Evolutionary conservation across 148 eudicot genomes (phyloP).

Genomic region (Rhododendron simsii): DNA sequence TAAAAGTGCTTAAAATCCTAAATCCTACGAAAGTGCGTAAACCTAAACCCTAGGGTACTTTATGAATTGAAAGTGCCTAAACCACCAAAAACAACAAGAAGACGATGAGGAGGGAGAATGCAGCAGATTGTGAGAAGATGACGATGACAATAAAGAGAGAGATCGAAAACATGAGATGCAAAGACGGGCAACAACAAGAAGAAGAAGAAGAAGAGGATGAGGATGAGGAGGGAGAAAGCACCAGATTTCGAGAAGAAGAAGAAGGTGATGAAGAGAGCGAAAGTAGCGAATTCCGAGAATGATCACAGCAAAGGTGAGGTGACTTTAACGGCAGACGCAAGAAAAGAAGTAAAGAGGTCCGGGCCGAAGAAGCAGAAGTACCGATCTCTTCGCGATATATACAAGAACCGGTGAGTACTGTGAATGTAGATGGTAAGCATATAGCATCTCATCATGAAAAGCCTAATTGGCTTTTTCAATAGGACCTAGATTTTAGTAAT

Average conservation of each 20-base stretch:
- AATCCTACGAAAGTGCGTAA: too few relatives aligned
- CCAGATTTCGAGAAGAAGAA: neutral
- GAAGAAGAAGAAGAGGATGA: too few relatives aligned
- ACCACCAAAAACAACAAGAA: too few relatives aligned
- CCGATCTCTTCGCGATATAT: neutral
- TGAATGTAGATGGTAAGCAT: neutral
- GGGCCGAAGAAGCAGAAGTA: slow-evolving; percentile 12
- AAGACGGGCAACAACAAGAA: too few relatives aligned
- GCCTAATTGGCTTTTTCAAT: neutral
- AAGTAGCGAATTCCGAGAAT: neutral
- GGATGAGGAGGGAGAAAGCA: neutral
- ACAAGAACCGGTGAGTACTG: neutral
- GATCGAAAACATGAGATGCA: neutral
- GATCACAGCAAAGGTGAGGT: neutral
- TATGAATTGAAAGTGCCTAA: too few relatives aligned
- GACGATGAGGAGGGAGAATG: too few relatives aligned
- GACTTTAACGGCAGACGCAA: too few relatives aligned
- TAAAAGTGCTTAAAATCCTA: too few relatives aligned
- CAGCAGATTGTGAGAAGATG: too few relatives aligned
- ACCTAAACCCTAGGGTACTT: too few relatives aligned
- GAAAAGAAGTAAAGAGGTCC: neutral
- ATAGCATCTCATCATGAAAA: neutral
- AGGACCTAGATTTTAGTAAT: neutral
- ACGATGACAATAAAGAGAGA: neutral
- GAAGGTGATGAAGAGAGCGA: neutral